Base-by-base conservation (phyloP, 1,284 basidiomycete genomes). In the Cryptococcus floricola region DNA sequence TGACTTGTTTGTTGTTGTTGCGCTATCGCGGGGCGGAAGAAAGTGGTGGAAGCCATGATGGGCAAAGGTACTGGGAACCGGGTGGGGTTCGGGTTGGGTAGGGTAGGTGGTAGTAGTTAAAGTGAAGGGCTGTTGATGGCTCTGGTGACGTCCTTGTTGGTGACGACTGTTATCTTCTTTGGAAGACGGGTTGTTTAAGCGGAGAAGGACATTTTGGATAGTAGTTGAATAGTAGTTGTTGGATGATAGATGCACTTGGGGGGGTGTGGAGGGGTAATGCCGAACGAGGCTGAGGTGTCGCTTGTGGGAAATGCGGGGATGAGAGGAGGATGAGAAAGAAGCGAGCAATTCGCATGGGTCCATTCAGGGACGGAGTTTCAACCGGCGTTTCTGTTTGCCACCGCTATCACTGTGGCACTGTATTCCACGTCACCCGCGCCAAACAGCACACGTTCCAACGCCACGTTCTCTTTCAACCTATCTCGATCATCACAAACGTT, bases 131-230 rank as follows among this genome's bases (percentile, higher is more conserved):
- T 48, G 44, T 52, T 44, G 41, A 38, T 41, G 38, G 53, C 34
- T 47, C 31, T 25, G 19, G 41, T 38, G 47, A 50, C 50, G 60
- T 61, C 54, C 27, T 39, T 51, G 25, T 50, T 52, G 60, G 54
- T 57, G 55, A 54, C 44, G 38, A 57, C 49, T 51, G 52, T 48
- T 19, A 56, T 58, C 55, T 58, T 63, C 52, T 53, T 39, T 50
- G 27, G 48, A 56, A 61, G 56, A 41, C 46, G 18, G 51, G 61
- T 50, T 34, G 53, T 57, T 64, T 67, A 67, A 47, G 57, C 62
- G 59, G 41, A 27, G 39, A 39, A 67, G 57, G 57, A 64, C 66
- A 68, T 68, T 48, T 51, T 64, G 62, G 48, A 68, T 61, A 27
- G 54, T 56, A 19, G 52, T 31, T 25, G 54, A 59, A 52, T 66